phyloP scores from a whole-genome alignment of 139 green algal species.

The Mesotaenium endlicherianum region DNA sequence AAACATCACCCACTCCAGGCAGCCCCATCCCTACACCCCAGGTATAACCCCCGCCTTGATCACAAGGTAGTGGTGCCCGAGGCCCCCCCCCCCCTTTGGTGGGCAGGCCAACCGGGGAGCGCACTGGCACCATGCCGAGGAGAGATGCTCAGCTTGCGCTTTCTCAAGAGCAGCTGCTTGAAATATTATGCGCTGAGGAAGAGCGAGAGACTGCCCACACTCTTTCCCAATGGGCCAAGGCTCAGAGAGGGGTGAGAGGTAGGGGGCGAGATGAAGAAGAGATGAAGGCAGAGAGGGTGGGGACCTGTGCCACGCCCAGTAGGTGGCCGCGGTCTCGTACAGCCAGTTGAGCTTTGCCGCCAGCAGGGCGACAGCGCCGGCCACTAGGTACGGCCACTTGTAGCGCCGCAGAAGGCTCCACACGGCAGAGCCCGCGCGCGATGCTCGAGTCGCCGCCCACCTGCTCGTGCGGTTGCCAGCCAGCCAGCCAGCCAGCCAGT shows the following conservation, averaged over 20 bases:
- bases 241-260: too few species aligned
- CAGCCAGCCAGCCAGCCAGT: too few species aligned
- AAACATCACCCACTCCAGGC: background rate
- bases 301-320: conserved; percentile 42
- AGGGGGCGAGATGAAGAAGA: too few species aligned
- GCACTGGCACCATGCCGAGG: background rate
- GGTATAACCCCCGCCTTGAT: too few species aligned
- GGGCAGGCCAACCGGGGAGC: too few species aligned
- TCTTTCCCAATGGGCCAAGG: background rate
- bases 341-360: conserved; percentile 11
- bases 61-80: too few species aligned
- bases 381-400: background rate
- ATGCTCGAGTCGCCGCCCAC: too few species aligned
- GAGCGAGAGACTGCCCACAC: background rate
- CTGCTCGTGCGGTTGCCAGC: too few species aligned
- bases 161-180: background rate
- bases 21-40: background rate
- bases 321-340: conserved; percentile 18
- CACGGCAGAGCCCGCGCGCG: too few species aligned
- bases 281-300: background rate
- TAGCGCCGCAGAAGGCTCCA: too few species aligned
- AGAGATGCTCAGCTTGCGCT: background rate
- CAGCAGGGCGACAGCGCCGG: background rate
- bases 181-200: background rate
- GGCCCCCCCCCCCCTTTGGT: too few species aligned